Percentiles rank a stretch among this genome's conserved stretches.
Evolutionary conservation across 257 asterid species (phyloP).

Genomic region (Thymus quinquecostatus): DNA sequence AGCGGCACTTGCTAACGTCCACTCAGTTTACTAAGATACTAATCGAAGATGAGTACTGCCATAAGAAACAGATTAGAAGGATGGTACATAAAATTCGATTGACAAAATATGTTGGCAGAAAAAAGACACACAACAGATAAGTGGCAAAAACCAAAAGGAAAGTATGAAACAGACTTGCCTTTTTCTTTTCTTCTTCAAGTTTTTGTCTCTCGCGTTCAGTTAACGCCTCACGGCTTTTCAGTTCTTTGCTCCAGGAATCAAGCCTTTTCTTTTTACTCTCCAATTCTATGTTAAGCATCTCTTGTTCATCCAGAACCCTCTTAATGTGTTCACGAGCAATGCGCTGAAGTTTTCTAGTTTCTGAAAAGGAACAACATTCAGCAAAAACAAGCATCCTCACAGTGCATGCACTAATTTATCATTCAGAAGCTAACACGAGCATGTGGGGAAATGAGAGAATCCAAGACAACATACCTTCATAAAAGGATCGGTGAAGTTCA

Average conservation of each 20-base stretch:
- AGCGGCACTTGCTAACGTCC: constrained; percentile 23
- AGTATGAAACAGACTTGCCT: constrained; percentile 45
- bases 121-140: constrained; percentile 2
- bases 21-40: constrained; percentile 4
- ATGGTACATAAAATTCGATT: constrained; percentile 13
- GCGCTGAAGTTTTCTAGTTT: constrained; percentile 77
- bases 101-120: constrained; percentile 5
- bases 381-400: constrained; percentile 3
- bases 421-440: constrained; percentile 10
- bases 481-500: constrained; percentile 65
- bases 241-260: constrained; percentile 78
- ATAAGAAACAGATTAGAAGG: constrained; percentile 10
- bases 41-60: constrained; percentile 8
- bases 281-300: constrained; percentile 61
- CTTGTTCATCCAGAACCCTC: constrained; percentile 74
- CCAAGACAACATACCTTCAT: constrained; percentile 60
- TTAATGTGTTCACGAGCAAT: constrained; percentile 69
- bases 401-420: neutral
- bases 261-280: constrained; percentile 67
- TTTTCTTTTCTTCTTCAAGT: constrained; percentile 80
- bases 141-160: neutral
- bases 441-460: constrained; percentile 16
- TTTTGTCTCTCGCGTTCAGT: constrained; percentile 81
- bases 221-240: constrained; percentile 74
- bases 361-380: constrained; percentile 42